Base-by-base conservation (phyloP, 1,284 basidiomycete genomes). In the Leccinum ponderosum region DNA sequence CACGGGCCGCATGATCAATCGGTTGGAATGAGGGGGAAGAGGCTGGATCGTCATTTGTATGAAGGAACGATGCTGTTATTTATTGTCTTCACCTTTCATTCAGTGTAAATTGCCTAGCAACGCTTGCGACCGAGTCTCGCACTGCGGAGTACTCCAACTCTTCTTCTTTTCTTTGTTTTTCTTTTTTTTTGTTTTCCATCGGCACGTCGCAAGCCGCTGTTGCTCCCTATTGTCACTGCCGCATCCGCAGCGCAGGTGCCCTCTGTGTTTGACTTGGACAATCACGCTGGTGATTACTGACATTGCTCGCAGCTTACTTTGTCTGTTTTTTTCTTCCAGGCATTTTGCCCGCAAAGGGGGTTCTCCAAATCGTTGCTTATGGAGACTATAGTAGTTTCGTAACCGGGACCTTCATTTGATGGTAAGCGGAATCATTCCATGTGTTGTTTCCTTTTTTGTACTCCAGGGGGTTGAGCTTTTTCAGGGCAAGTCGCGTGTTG, bases 381-480 rank as follows among this genome's bases (percentile, higher is more conserved):
- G 9, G 39, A 17, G n/a, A 44, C 39, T 17, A 17, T 29, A 29
- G 39, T 11, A 42, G 4, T 42, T 4, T 7, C 66, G 63, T 73
- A 60, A 69, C 42, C n/a, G 56, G 51, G 50, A 29, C 37, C 29
- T 68, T 63, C 20, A 58, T 66, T 64, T 68, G 65, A 66, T 59
- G 73, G 74, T 73, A 61, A 73, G 74, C 70, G 65, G 69, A 57
- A 58, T 44, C 52, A 57, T 53, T 65, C 55, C 58, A 56, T 60
- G 59, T 57, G 27, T 52, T 55, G 15, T 64, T 73, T 73, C 72
- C 72, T 64, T 68, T 67, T 76, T 70, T 57, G 65, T 73, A 37
- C 7, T 4, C 56, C 60, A 64, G 61, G 71, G 60, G 67, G 73
- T 75, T 73, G 72, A 69, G 64, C 47, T 75, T 73, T 75, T 75